These are phyloP conservation scores for Aureobasidium zeae DNA, from an alignment of 2,329 filamentous ascomycete species.

Conservation along the genomic window DNA sequence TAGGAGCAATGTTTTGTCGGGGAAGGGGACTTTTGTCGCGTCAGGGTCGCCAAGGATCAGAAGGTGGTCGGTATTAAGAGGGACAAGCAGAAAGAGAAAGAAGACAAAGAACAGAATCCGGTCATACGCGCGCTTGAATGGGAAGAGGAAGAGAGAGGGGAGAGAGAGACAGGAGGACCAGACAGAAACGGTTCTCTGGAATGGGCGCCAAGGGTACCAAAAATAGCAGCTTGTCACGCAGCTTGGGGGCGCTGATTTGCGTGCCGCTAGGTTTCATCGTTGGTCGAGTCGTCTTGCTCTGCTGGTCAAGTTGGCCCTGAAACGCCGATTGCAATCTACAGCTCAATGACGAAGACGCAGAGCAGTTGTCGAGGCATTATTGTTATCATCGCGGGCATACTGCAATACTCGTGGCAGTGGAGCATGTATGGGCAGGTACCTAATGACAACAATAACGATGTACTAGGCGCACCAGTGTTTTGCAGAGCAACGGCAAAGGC, in stretches of 20 bases:
- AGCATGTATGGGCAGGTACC: no score
- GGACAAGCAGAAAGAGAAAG: conserved; percentile 6
- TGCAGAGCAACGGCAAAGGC: no score
- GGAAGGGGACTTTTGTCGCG: conserved; percentile 2
- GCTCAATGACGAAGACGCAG: conserved; percentile 6
- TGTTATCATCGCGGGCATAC: no score
- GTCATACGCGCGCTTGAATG: conserved; percentile 4
- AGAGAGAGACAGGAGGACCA: conserved; percentile 7
- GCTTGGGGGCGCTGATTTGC: no score
- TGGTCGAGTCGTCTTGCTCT: background rate
- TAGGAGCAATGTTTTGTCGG: background rate
- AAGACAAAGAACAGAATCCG: conserved; percentile 4
- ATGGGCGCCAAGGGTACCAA: conserved; percentile 7
- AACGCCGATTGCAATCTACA: conserved; percentile 11
- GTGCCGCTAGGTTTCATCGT: conserved; percentile 9
- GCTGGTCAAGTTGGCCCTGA: conserved; percentile 4
- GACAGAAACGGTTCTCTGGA: conserved; percentile 10
- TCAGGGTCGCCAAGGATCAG: conserved; percentile 2
- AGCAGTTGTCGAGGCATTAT: no score
- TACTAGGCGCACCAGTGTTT: no score
- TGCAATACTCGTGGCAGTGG: no score
- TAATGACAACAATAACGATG: no score
- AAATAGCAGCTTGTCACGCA: no score
- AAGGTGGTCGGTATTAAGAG: conserved; percentile 1
- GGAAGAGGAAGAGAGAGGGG: conserved; percentile 6